phyloP scores from a whole-genome alignment of 2,329 filamentous ascomycete genomes.

The Verticillium tricorpus region DNA sequence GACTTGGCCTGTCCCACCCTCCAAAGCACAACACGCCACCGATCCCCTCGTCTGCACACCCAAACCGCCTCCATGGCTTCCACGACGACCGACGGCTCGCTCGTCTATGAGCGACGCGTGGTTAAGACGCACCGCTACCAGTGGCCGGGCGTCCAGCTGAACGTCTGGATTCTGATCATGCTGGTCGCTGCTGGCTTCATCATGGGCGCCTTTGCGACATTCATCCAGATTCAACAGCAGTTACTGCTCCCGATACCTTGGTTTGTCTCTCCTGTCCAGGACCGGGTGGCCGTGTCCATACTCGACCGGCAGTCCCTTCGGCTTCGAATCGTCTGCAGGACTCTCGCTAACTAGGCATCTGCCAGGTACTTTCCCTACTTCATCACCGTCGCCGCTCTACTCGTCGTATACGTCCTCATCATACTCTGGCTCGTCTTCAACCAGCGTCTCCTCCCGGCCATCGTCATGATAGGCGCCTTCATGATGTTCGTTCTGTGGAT shows the following conservation, averaged over 20 bases:
- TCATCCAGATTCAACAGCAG: slow-evolving; percentile 54
- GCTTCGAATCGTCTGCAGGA: not conserved
- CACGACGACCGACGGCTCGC: slow-evolving; percentile 35
- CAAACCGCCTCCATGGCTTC: slow-evolving; percentile 21
- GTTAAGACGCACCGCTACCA: slow-evolving; percentile 55
- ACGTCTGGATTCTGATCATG: slow-evolving; percentile 65
- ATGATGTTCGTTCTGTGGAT: slow-evolving; percentile 66
- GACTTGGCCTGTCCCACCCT: not conserved
- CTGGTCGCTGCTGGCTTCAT: slow-evolving; percentile 53
- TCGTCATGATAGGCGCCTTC: slow-evolving; percentile 61
- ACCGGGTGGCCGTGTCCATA: not conserved
- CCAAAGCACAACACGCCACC: not conserved
- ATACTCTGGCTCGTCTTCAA: slow-evolving; percentile 60
- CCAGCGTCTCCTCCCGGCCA: slow-evolving; percentile 55
- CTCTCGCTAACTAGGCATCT: not conserved
- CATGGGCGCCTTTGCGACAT: slow-evolving; percentile 57
- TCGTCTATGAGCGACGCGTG: slow-evolving; percentile 37
- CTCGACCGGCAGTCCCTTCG: not conserved
- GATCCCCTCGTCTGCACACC: not conserved
- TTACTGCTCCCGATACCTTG: slow-evolving; percentile 54
- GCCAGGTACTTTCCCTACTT: slow-evolving; percentile 64
- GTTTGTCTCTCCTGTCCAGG: slow-evolving; percentile 31
- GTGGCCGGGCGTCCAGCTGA: slow-evolving; percentile 64
- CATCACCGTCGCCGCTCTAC: slow-evolving; percentile 54
- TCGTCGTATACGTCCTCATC: slow-evolving; percentile 61